Evolutionary conservation across 1,284 basidiomycete species (phyloP).

Genomic region (Cryptococcus sp.): DNA sequence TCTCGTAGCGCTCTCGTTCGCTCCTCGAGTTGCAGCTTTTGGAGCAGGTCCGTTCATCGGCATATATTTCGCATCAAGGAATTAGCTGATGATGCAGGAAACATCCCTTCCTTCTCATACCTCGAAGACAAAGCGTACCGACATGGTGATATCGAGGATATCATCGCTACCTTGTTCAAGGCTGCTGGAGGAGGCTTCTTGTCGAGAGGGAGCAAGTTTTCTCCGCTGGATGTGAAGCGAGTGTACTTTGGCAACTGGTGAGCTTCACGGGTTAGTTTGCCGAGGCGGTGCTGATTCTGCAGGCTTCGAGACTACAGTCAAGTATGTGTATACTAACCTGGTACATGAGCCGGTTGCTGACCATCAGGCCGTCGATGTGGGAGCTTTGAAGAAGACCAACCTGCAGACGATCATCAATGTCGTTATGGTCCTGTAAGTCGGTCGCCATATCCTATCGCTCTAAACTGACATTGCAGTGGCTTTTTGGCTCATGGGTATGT

Average conservation of each 20-base stretch:
- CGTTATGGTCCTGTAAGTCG: slow-evolving; percentile 62
- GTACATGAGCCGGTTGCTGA: neutral
- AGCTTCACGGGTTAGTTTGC: no score
- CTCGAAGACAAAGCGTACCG: slow-evolving; percentile 63
- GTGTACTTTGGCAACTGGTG: slow-evolving; percentile 31
- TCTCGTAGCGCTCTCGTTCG: slow-evolving; percentile 40
- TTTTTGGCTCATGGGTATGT: slow-evolving; percentile 72
- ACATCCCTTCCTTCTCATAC: slow-evolving; percentile 46
- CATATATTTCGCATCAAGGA: neutral
- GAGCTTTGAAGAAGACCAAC: slow-evolving; percentile 62
- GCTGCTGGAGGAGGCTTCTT: slow-evolving; percentile 59
- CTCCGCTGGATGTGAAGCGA: slow-evolving; percentile 43
- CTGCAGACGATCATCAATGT: slow-evolving; percentile 79
- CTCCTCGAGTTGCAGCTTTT: slow-evolving; percentile 39
- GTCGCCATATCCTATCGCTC: neutral
- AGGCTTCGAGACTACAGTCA: slow-evolving; percentile 67
- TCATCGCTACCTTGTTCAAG: slow-evolving; percentile 50
- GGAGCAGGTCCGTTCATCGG: slow-evolving; percentile 34
- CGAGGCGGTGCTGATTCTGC: slow-evolving; percentile 43
- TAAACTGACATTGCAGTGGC: slow-evolving; percentile 3
- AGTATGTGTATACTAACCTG: neutral
- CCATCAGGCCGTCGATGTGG: slow-evolving; percentile 73
- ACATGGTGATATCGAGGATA: slow-evolving; percentile 72
- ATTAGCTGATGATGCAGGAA: slow-evolving; percentile 20
- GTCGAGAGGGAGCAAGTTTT: slow-evolving; percentile 64